Evolutionary conservation across 2,329 filamentous ascomycete genomes (phyloP).

Genomic region (Fusarium chuoi): DNA sequence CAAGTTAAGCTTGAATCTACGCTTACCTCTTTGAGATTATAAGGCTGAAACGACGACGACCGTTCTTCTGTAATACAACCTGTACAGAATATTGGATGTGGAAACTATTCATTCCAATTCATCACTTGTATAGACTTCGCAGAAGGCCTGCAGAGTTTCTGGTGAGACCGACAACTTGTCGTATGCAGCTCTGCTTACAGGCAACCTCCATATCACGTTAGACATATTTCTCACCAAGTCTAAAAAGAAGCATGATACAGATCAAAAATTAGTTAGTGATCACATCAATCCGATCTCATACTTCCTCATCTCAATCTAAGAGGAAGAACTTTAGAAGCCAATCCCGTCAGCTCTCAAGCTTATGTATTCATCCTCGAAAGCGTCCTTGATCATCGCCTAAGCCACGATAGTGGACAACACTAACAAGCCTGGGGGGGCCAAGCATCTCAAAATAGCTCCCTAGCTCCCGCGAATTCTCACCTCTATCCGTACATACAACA

Average conservation of each 20-base stretch:
- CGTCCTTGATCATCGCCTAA: slow-evolving; percentile 3
- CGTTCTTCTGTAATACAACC: accelerated
- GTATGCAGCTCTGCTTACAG: not conserved
- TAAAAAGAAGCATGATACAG: not conserved
- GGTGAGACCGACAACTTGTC: not conserved
- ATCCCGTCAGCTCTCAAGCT: not conserved
- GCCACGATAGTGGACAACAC: slow-evolving; percentile 4
- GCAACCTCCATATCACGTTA: not conserved
- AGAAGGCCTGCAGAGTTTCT: not conserved
- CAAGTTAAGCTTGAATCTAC: not conserved
- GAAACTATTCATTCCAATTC: not conserved
- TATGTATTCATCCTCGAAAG: not conserved
- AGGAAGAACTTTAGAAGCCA: not conserved
- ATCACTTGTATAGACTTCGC: too few species aligned
- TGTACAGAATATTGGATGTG: accelerated
- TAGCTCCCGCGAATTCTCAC: not conserved
- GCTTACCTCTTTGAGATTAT: not conserved
- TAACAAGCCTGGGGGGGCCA: not conserved
- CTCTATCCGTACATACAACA: not conserved
- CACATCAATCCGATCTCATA: accelerated
- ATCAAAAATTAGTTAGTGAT: not conserved
- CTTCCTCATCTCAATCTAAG: accelerated
- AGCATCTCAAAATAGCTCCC: not conserved
- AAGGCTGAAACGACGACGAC: not conserved
- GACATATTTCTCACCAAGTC: not conserved